Evolutionary conservation across 495 filamentous ascomycete genomes (phyloP), one percentile per base, ranked within the genome.

Genomic region (Lophium mytilinum): DNA sequence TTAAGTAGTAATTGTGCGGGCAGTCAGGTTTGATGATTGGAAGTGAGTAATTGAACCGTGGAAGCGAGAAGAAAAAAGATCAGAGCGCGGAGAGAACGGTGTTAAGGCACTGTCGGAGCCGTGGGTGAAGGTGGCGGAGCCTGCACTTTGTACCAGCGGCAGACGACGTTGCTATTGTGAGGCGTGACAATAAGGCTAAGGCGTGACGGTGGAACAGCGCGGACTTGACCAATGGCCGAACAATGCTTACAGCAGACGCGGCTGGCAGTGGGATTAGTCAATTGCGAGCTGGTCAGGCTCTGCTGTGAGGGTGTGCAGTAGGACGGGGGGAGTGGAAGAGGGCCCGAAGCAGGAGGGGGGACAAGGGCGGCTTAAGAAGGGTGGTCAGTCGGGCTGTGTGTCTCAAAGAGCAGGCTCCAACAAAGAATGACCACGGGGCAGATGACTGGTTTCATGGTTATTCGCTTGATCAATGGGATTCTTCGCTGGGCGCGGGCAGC

Each of bases 331-430:
- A 9, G 52, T 21, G 54, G 46, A 47, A 60, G 60, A 60, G 51
- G 56, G 50, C 30, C 52, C 52, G 34, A 47, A 57, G 19, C 47
- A 43, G 55, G 55, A 46, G 60, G 40, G 52, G 43, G 45, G 45
- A 48, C 15, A 19, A 37, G 52, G 52, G 53, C 49, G 57, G 57
- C 53, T 64, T 64, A 60, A 41, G 56, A 60, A 64, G 52, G 56
- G 48, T 41, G 19, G 58, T 19, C 21, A 50, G 55, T 55, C 52
- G 24, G 56, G 60, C 52, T 35, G 61, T 35, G 61, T 60, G 61
- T 64, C 56, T 64, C 61, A 64, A 64, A 64, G 61, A 43, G 50
- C 61, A 60, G 57, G 61, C 52, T 57, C 45, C 57, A 57, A 17
- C 48, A 50, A 57, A 56, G 56, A 56, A 56, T 49, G 56, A 64